These are phyloP conservation scores for Fusarium sp. DNA, from an alignment of 2,329 filamentous ascomycete genomes.

Conservation along the genomic window DNA sequence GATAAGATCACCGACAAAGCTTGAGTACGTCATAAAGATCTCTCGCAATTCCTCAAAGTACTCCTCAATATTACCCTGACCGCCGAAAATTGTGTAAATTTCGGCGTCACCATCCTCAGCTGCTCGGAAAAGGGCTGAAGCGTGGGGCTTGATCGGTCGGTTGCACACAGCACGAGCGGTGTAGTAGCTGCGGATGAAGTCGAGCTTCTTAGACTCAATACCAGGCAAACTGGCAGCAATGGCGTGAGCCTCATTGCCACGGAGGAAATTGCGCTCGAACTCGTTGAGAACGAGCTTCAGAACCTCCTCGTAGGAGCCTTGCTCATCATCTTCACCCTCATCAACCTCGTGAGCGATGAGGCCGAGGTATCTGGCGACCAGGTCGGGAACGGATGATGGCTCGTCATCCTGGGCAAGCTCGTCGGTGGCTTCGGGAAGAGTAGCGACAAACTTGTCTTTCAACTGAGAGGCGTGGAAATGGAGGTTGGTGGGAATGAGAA, in stretches of 20 bases:
- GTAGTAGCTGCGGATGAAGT: conserved; percentile 92
- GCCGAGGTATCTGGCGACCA: conserved; percentile 93
- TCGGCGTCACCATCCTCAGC: conserved; percentile 85
- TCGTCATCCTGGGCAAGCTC: conserved; percentile 98
- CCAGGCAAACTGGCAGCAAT: conserved; percentile 87
- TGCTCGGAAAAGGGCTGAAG: conserved; percentile 91
- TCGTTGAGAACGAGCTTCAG: conserved; percentile 93
- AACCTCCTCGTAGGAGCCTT: conserved; percentile 91
- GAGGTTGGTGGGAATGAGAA: conserved; percentile 92
- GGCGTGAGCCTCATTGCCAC: conserved; percentile 96
- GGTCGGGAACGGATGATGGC: conserved; percentile 93
- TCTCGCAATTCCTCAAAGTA: conserved; percentile 98
- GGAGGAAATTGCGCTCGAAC: conserved; percentile 94
- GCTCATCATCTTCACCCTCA: conserved; percentile 88
- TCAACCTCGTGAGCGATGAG: conserved; percentile 91
- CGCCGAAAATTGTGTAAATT: conserved; percentile 95
- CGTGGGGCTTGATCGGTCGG: conserved; percentile 88
- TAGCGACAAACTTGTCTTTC: conserved; percentile 88
- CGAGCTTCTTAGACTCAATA: conserved; percentile 91
- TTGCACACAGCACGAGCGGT: conserved; percentile 85
- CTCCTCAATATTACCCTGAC: conserved; percentile 98
- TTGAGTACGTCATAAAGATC: conserved; percentile 89
- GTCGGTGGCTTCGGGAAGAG: conserved; percentile 90
- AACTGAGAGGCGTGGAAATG: conserved; percentile 97
- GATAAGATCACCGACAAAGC: conserved; percentile 89